Conservation (phyloP, 169 alveolate species). For the Haemoproteus tartakovskyi region DNA sequence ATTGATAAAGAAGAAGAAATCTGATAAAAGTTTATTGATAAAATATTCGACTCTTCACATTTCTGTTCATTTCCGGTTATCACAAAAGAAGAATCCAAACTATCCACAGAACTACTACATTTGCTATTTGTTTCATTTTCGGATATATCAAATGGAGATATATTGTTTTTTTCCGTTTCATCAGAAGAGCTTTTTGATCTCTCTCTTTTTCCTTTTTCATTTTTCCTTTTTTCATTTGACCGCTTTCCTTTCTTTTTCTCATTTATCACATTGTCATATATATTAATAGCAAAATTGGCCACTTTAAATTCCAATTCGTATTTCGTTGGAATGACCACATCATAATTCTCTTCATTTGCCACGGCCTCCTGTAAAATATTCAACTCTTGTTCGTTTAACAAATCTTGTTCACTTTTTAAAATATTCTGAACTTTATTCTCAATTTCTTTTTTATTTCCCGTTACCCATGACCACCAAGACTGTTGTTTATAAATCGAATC, state of each 20-base stretch:
- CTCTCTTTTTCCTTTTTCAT: not conserved
- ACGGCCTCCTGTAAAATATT: conserved; percentile 69
- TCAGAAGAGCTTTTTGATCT: not conserved
- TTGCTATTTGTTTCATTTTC: not conserved
- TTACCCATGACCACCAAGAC: conserved; percentile 79
- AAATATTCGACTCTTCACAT: conserved; percentile 50
- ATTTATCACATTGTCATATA: conserved; percentile 64
- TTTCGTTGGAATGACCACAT: conserved; percentile 71
- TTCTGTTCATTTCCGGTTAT: not conserved
- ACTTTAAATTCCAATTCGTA: conserved; percentile 68
- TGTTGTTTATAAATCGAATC: conserved; percentile 69
- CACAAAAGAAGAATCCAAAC: not conserved
- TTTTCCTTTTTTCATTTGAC: not conserved
- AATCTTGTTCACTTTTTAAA: conserved; percentile 61
- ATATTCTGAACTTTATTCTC: conserved; percentile 62
- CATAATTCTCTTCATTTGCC: conserved; percentile 67
- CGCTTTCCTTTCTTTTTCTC: not conserved
- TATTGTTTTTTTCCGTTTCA: not conserved
- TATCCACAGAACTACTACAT: not conserved
- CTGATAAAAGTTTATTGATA: conserved; percentile 69
- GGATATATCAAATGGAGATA: not conserved
- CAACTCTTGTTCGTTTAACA: conserved; percentile 65
- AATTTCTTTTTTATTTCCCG: conserved; percentile 66
- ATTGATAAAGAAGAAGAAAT: conserved; percentile 67
- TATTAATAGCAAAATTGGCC: conserved; percentile 64